Evolutionary conservation across 345 rosid genomes (phyloP).

Genomic region (Citrus sp.): DNA sequence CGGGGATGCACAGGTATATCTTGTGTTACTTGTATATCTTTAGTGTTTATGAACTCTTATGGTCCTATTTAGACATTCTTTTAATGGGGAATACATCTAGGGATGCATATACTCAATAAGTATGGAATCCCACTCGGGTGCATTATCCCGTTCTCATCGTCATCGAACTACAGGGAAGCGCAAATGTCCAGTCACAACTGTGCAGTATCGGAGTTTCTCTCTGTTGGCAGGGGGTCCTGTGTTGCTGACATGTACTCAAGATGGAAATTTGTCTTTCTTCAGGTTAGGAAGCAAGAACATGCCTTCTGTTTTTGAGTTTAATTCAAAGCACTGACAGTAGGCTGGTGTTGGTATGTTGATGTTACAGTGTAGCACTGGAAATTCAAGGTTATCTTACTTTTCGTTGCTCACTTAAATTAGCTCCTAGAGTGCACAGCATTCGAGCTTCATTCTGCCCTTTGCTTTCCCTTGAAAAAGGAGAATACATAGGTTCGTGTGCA

Average conservation of each 20-base stretch:
- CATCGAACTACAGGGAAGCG: constrained; percentile 55
- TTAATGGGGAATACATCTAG: constrained; percentile 36
- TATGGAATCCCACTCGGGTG: constrained; percentile 77
- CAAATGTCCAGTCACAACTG: constrained; percentile 75
- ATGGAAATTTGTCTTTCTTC: constrained; percentile 86
- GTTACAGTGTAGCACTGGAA: constrained; percentile 77
- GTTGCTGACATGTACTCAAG: constrained; percentile 81
- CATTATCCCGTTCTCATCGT: constrained; percentile 80
- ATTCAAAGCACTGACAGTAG: constrained; percentile 5
- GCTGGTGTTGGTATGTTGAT: constrained; percentile 16
- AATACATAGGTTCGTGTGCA: constrained; percentile 64
- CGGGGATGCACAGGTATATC: constrained; percentile 76
- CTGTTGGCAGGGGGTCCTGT: constrained; percentile 88
- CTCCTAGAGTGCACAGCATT: constrained; percentile 63
- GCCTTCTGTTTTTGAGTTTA: neutral
- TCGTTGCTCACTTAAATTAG: constrained; percentile 80
- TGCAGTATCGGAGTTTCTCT: constrained; percentile 92
- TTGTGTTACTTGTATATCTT: neutral
- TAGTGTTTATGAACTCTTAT: neutral
- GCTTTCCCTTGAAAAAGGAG: constrained; percentile 90
- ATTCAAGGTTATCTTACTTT: constrained; percentile 78
- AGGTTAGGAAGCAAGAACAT: constrained; percentile 43
- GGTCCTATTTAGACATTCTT: neutral
- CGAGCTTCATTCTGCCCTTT: constrained; percentile 89
- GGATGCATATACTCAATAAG: constrained; percentile 76